Evolutionary conservation across 129 eudicot species (phyloP).

Genomic region (Helichrysum umbraculigerum): DNA sequence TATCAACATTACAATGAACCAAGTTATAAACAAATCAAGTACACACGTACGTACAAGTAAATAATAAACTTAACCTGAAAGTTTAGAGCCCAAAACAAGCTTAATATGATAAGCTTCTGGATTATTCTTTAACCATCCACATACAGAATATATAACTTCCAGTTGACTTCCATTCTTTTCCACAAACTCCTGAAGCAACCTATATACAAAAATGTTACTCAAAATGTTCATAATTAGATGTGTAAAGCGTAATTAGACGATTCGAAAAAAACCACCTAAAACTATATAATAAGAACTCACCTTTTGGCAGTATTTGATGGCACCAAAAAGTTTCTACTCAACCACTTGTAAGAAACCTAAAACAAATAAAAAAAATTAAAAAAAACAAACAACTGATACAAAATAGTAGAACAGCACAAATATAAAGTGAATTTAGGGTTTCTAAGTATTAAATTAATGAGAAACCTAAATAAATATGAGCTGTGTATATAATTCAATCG

Average conservation of each 20-base stretch:
- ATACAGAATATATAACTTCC: constrained; percentile 72
- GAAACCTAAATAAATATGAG: not conserved
- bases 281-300: constrained; percentile 31
- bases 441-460: not conserved
- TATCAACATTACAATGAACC: no score
- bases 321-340: constrained; percentile 88
- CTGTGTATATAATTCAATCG: not conserved
- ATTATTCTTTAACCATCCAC: constrained; percentile 89
- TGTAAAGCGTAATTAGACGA: not conserved
- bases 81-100: constrained; percentile 70
- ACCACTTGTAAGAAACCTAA: constrained; percentile 97
- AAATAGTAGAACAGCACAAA: not conserved
- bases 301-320: constrained; percentile 88
- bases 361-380: not conserved
- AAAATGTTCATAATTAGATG: not conserved
- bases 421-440: not conserved
- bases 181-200: constrained; percentile 86
- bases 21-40: not conserved
- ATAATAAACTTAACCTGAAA: constrained; percentile 54
- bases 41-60: not conserved
- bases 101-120: constrained; percentile 71
- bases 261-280: not conserved
- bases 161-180: constrained; percentile 57
- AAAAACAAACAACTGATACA: no score
- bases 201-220: constrained; percentile 26